A percentile compares a stretch with the other conserved stretches of the same genome.
These are phyloP conservation scores for Ophiostoma sp. DNA, from an alignment of 2,329 filamentous ascomycete species.

Conservation along the genomic window DNA sequence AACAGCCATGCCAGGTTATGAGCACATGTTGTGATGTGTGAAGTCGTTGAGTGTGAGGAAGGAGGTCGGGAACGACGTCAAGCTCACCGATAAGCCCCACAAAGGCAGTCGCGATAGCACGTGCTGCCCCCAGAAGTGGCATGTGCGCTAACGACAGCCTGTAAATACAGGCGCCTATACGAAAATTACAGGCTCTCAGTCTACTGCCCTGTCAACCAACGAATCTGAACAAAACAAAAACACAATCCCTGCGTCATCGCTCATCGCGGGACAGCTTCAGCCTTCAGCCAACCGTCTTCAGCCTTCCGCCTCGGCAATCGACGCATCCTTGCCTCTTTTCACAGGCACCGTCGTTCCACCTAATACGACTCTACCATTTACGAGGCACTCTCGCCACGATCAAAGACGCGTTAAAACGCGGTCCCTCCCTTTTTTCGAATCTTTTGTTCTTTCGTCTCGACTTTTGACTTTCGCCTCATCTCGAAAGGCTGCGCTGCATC, in stretches of 20 bases:
- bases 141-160: not conserved
- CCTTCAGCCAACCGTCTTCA: not conserved
- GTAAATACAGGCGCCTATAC: not conserved
- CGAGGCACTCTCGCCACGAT: not conserved
- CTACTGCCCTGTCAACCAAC: slow-evolving; percentile 15
- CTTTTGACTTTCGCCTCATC: not conserved
- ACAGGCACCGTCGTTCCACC: not conserved
- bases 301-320: slow-evolving; percentile 3
- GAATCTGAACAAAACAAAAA: slow-evolving; percentile 3
- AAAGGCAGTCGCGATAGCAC: slow-evolving; percentile 3
- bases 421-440: not conserved
- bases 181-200: not conserved
- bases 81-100: not conserved
- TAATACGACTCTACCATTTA: not conserved
- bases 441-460: not conserved
- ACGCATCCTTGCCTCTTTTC: not conserved
- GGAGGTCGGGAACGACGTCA: not conserved
- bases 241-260: slow-evolving; percentile 24
- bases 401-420: not conserved
- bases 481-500: not conserved
- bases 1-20: slow-evolving; percentile 20
- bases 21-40: not conserved
- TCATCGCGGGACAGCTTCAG: slow-evolving; percentile 22
- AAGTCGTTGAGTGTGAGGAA: not conserved
- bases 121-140: slow-evolving; percentile 4